Conservation (phyloP, 1,139 yeast genomes). For the Taiozyma sp. region DNA sequence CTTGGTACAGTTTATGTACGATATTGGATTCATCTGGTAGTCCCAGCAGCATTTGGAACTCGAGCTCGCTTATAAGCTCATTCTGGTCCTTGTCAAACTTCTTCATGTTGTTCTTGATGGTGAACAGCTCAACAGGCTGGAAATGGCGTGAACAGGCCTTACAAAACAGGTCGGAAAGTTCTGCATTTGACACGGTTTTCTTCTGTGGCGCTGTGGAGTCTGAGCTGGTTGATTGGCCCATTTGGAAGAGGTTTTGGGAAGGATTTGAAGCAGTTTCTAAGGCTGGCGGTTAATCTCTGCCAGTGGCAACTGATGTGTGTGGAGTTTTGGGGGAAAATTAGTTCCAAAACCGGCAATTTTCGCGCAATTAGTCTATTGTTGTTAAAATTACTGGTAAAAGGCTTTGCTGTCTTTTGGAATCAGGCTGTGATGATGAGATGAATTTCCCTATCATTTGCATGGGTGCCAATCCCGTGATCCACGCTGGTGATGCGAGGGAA, state of each 20-base stretch:
- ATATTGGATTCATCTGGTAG: slow-evolving; percentile 28
- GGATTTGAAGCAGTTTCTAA: no score
- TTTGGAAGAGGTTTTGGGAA: slow-evolving; percentile 7
- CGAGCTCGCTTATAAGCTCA: slow-evolving; percentile 25
- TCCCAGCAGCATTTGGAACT: slow-evolving; percentile 26
- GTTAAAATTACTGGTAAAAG: no score
- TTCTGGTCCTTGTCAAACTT: slow-evolving; percentile 26
- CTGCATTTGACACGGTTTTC: slow-evolving; percentile 24
- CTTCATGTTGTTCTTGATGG: slow-evolving; percentile 28
- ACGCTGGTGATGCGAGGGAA: no score
- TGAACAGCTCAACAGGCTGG: slow-evolving; percentile 36
- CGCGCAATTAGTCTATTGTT: background rate
- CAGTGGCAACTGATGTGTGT: background rate
- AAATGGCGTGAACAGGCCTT: slow-evolving; percentile 32
- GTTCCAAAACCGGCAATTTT: background rate
- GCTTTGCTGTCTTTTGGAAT: no score
- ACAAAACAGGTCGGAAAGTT: slow-evolving; percentile 30
- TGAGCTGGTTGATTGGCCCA: slow-evolving; percentile 30
- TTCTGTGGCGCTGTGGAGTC: slow-evolving; percentile 3
- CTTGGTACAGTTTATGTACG: slow-evolving; percentile 28
- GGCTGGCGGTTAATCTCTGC: no score
- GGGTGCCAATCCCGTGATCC: no score
- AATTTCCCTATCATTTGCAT: no score
- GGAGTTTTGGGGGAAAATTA: background rate
- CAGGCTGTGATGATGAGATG: no score